Percentiles rank a stretch among this genome's conserved stretches.
Conservation (phyloP, 345 rosid genomes). For the Eucalyptus brandiana region DNA sequence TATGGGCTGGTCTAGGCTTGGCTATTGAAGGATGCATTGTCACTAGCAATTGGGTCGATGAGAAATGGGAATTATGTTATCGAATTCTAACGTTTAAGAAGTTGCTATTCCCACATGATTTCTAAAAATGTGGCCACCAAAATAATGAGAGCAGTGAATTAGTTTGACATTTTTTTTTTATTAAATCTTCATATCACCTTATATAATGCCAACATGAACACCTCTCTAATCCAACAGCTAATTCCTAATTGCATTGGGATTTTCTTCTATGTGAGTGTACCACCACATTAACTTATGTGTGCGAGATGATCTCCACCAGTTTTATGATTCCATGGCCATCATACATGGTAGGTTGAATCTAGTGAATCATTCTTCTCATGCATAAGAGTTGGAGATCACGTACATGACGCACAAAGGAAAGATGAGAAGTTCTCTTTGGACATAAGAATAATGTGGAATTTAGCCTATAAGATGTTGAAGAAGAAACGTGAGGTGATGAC, state of each 20-base stretch:
- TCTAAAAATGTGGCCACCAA: background rate
- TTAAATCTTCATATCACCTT: background rate
- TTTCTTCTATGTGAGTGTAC: background rate
- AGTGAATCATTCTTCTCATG: background rate
- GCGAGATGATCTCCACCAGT: background rate
- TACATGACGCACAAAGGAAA: background rate
- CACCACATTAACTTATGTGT: background rate
- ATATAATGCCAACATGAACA: background rate
- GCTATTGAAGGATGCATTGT: background rate
- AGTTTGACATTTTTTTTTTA: background rate
- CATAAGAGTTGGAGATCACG: background rate
- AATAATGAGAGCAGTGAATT: background rate
- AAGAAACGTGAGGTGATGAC: background rate
- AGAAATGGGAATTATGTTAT: background rate
- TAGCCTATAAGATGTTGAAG: background rate
- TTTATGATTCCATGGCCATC: background rate
- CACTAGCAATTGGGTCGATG: background rate
- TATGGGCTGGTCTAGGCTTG: background rate
- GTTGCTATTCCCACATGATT: background rate
- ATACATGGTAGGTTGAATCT: background rate
- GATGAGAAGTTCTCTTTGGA: background rate
- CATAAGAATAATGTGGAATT: background rate
- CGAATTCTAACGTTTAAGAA: background rate
- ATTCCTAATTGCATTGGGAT: background rate
- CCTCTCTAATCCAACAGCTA: background rate